Evolutionary conservation across 768 basidiomycete species (phyloP).

Genomic region (Boletus barrowsii): DNA sequence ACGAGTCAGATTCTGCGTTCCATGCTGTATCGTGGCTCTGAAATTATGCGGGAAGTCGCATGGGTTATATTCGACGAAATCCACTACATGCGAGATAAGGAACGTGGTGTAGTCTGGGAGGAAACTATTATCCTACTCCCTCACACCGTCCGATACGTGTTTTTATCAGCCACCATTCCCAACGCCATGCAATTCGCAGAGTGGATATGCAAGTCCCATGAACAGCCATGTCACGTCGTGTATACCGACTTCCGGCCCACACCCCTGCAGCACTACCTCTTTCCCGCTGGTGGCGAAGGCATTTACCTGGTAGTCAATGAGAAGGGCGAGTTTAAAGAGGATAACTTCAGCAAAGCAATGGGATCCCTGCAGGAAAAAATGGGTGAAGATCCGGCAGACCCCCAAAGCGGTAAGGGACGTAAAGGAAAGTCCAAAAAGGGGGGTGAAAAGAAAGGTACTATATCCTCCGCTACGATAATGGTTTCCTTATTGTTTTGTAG

Average conservation of each 20-base stretch:
- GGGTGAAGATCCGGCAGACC: conserved; percentile 92
- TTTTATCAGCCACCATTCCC: conserved; percentile 97
- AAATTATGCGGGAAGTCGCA: conserved; percentile 99
- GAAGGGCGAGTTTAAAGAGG: conserved; percentile 94
- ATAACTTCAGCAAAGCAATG: conserved; percentile 98
- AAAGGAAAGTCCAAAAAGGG: conserved; percentile 95
- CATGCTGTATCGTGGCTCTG: conserved; percentile 97
- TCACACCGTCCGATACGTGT: conserved; percentile 94
- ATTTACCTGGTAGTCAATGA: conserved; percentile 99
- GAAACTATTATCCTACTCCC: conserved; percentile 97
- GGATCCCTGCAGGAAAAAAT: conserved; percentile 78
- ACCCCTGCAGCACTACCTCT: conserved; percentile 96
- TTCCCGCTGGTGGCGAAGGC: conserved; percentile 94
- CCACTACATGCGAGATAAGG: conserved; percentile 99
- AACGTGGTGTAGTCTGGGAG: conserved; percentile 99
- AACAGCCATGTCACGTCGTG: conserved; percentile 98
- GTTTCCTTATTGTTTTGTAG: conserved; percentile 38
- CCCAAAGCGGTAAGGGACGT: conserved; percentile 76
- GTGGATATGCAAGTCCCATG: conserved; percentile 97
- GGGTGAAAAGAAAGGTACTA: conserved; percentile 82
- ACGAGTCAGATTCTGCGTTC: conserved; percentile 83
- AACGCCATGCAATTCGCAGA: conserved; percentile 99
- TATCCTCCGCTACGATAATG: neutral
- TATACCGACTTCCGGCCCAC: conserved; percentile 99
- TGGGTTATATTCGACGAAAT: conserved; percentile 99